Evolutionary conservation across 1,284 basidiomycete genomes (phyloP).

Genomic region (Microbotryum intermedium): DNA sequence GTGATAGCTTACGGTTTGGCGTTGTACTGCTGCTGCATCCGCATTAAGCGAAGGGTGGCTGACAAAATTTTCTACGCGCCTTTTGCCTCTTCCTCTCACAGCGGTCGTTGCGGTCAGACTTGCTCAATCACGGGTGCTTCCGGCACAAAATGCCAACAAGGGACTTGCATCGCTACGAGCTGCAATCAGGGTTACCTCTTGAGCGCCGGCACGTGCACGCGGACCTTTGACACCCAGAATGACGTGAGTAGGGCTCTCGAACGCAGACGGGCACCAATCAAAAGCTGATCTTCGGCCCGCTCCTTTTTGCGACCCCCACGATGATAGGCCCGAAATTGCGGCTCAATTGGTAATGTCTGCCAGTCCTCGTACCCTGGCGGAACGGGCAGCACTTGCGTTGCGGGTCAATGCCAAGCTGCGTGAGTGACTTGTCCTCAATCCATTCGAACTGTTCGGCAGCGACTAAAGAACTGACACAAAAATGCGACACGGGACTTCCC

Average conservation of each 20-base stretch:
- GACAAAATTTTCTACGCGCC: background rate
- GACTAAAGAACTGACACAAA: too few species aligned
- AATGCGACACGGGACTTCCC: too few species aligned
- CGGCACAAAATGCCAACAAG: slow-evolving; percentile 4
- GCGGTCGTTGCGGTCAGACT: slow-evolving; percentile 13
- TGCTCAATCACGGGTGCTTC: slow-evolving; percentile 9
- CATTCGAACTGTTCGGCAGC: too few species aligned
- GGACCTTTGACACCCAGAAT: slow-evolving; percentile 3
- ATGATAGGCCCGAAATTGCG: slow-evolving; percentile 13
- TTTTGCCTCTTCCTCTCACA: background rate
- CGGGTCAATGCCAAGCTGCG: slow-evolving; percentile 11
- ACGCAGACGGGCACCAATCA: background rate
- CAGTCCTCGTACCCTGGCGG: slow-evolving; percentile 14
- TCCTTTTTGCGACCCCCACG: background rate
- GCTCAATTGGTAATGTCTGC: slow-evolving; percentile 12
- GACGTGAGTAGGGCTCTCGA: background rate
- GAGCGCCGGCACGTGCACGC: slow-evolving; percentile 6
- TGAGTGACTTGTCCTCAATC: too few species aligned
- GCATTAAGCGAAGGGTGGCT: background rate
- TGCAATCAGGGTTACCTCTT: slow-evolving; percentile 13
- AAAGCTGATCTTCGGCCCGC: background rate
- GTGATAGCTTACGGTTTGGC: background rate
- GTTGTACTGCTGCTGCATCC: background rate
- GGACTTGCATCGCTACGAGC: slow-evolving; percentile 12
- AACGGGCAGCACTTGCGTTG: slow-evolving; percentile 8